Base-by-base conservation (phyloP, 345 rosid genomes). In the Balakata baccata region DNA sequence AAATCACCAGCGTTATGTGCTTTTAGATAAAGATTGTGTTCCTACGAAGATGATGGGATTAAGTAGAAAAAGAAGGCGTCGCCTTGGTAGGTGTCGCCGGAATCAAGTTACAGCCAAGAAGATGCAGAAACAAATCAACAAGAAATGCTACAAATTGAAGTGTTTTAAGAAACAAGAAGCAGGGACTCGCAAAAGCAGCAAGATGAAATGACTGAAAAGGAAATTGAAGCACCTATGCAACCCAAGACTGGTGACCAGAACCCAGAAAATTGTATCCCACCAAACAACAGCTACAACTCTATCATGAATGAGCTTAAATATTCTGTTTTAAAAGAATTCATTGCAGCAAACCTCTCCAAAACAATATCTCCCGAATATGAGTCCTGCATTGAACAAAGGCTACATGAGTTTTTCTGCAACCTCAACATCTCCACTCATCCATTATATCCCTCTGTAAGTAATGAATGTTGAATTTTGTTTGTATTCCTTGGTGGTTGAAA, bases 1-100 rank as follows among this genome's bases (percentile, higher is more conserved):
- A 8, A 64, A 71, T 57, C 45, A 64, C 14, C 77, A 69, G 7
- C 51, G 12, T 41, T 74, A 71, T 39, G 14, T 61, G 69, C 38
- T 74, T 70, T 18, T 45, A 9, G 22, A 34, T 10, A 38, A 62
- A 63, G 46, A 16, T 57, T 59, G 17, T 74, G 65, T 71, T 56
- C 37, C 12, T 10, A 22, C 25, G 51, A 11, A 61, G 6, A 64
- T 52, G 43, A 13, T 17, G 14, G 45, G 45, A 16, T 34, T 46
- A 61, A 61, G n/a, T 34, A 61, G 7, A 8, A 61, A 61, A 61
- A 34, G 17, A 8, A 41, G 16, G n/a, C 45, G 20, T 61, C 46
- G 65, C 17, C 16, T 43, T 34, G 65, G 65, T 34, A 61, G 17
- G 45, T 11, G 0, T 7, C n/a, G 65, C n/a, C 34, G 65, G 65